Conservation (phyloP, 441 rosid genomes). For the Kokia cookei region DNA sequence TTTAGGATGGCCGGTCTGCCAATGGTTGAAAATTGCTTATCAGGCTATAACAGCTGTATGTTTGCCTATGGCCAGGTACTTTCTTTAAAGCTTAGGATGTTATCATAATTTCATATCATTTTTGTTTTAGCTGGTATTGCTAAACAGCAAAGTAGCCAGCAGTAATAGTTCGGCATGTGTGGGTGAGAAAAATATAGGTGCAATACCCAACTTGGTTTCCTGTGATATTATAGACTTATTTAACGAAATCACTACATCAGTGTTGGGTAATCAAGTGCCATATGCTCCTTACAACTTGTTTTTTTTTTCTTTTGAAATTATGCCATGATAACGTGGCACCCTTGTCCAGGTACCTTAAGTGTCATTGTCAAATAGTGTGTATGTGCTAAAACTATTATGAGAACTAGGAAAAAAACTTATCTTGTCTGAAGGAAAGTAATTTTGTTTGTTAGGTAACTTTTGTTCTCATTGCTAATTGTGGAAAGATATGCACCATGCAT, state of each 20-base stretch:
- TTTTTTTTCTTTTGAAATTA: not conserved
- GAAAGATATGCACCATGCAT: not conserved
- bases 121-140: not conserved
- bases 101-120: not conserved
- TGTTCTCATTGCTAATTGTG: not conserved
- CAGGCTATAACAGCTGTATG: conserved; percentile 98
- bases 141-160: not conserved
- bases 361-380: not conserved
- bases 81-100: not conserved
- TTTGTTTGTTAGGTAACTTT: not conserved
- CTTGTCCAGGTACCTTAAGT: not conserved
- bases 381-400: not conserved
- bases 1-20: conserved; percentile 89
- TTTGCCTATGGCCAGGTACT: conserved; percentile 98
- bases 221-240: not conserved
- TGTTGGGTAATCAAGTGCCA: not conserved
- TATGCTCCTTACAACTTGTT: not conserved
- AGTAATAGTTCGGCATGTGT: not conserved
- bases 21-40: conserved; percentile 96
- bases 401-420: not conserved
- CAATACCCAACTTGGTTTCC: not conserved
- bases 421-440: not conserved
- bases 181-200: not conserved
- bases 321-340: not conserved
- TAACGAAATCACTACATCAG: not conserved